Percentiles rank a stretch among this genome's conserved stretches.
These are phyloP conservation scores for Xerocomellus intermedius DNA, from an alignment of 768 basidiomycete genomes.

Conservation along the genomic window DNA sequence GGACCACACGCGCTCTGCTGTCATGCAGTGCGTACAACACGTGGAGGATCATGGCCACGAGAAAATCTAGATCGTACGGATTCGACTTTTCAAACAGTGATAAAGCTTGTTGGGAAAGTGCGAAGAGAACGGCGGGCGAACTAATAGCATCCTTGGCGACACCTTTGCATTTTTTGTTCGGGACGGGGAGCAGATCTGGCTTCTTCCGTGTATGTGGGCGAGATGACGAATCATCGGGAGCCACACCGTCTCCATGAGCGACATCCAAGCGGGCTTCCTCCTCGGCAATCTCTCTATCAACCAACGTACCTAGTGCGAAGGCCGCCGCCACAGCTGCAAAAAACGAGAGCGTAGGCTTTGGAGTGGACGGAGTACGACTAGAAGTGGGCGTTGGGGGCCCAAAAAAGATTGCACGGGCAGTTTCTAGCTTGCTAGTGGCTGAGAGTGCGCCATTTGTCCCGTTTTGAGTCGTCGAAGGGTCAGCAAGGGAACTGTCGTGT, in stretches of 20 bases:
- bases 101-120: conserved; percentile 49
- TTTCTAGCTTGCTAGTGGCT: conserved; percentile 22
- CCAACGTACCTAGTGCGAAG: conserved; percentile 57
- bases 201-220: conserved; percentile 23
- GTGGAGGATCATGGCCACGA: conserved; percentile 59
- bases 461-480: conserved; percentile 30
- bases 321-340: conserved; percentile 59
- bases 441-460: conserved; percentile 23
- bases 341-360: conserved; percentile 37
- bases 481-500: conserved; percentile 9
- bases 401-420: conserved; percentile 34
- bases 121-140: conserved; percentile 41
- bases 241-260: conserved; percentile 18
- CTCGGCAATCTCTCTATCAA: conserved; percentile 30
- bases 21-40: conserved; percentile 54
- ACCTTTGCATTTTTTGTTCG: conserved; percentile 27
- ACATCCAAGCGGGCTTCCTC: conserved; percentile 27
- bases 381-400: conserved; percentile 17
- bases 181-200: conserved; percentile 13
- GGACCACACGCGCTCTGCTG: conserved; percentile 42
- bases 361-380: conserved; percentile 6
- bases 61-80: conserved; percentile 53
- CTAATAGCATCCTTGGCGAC: conserved; percentile 29
- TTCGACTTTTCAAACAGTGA: conserved; percentile 41
- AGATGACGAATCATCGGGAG: conserved; percentile 25